Conservation (phyloP, 495 filamentous ascomycete genomes). For the Jackrogersella multiformis region DNA sequence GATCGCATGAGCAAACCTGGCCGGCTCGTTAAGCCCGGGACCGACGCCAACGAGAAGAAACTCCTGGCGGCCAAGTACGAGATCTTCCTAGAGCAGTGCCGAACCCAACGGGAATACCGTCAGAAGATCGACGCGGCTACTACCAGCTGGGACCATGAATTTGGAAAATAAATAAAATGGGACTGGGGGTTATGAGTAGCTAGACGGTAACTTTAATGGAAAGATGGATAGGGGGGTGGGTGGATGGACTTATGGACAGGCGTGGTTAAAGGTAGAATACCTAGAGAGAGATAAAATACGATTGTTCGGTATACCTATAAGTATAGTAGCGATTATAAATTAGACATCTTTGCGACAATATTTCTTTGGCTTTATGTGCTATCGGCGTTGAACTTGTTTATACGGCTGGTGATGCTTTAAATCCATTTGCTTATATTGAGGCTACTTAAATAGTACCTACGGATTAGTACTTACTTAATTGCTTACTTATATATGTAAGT, state of each 20-base stretch:
- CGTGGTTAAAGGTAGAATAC: not conserved
- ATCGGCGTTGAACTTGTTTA: not conserved
- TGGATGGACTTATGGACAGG: conserved; percentile 5
- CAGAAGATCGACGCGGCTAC: conserved; percentile 71
- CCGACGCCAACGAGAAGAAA: conserved; percentile 75
- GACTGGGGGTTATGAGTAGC: not conserved
- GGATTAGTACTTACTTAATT: too few relatives aligned
- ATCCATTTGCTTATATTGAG: not conserved
- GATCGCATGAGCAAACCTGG: conserved; percentile 95
- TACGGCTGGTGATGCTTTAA: not conserved
- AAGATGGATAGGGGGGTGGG: not conserved
- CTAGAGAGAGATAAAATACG: not conserved
- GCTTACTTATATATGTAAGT: not conserved
- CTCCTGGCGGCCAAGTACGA: conserved; percentile 86
- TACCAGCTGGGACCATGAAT: conserved; percentile 55
- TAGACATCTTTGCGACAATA: not conserved
- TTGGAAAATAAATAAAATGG: conserved; percentile 25
- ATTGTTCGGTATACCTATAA: conserved; percentile 1
- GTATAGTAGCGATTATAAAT: conserved; percentile 1
- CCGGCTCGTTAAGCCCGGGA: conserved; percentile 77
- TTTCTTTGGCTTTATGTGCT: not conserved
- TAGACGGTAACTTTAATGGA: conserved; percentile 6
- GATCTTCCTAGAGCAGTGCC: conserved; percentile 80
- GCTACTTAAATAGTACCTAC: not conserved
- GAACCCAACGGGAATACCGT: conserved; percentile 77